Percentiles rank a stretch among this genome's conserved stretches.
phyloP scores from a whole-genome alignment of 1,284 basidiomycete genomes.

The Trametes sp. region DNA sequence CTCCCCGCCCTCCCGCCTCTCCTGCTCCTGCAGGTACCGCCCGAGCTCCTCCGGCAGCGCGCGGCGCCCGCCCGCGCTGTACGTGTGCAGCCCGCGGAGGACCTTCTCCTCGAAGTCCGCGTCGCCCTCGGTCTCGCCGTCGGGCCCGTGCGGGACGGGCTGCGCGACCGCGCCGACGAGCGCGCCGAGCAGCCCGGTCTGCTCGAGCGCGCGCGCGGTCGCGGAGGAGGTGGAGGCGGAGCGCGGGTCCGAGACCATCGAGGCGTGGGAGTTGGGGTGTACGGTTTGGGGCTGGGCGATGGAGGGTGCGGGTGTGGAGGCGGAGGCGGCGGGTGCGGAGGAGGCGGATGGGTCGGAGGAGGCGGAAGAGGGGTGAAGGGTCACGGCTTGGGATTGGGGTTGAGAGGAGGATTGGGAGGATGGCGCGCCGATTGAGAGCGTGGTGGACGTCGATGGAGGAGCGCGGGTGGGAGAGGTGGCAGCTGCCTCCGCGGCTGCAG shows the following conservation, averaged over 20 bases:
- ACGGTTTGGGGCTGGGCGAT: slow-evolving; percentile 45
- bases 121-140: slow-evolving; percentile 78
- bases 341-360: slow-evolving; percentile 2
- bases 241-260: slow-evolving; percentile 58
- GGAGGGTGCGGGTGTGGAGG: slow-evolving; percentile 40
- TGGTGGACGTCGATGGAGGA: slow-evolving; percentile 4
- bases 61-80: slow-evolving; percentile 52
- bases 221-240: slow-evolving; percentile 55
- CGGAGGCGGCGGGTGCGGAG: slow-evolving; percentile 6
- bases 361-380: slow-evolving; percentile 25
- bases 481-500: neutral
- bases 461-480: slow-evolving; percentile 8
- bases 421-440: neutral
- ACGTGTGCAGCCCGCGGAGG: slow-evolving; percentile 66
- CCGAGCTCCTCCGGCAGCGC: slow-evolving; percentile 49
- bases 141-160: slow-evolving; percentile 69
- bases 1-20: slow-evolving; percentile 31
- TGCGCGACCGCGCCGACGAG: slow-evolving; percentile 54
- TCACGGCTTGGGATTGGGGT: slow-evolving; percentile 20
- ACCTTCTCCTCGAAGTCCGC: slow-evolving; percentile 86
- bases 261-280: slow-evolving; percentile 73
- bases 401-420: neutral
- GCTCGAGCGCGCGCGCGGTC: slow-evolving; percentile 57
- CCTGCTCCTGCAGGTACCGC: slow-evolving; percentile 40
- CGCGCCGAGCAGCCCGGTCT: slow-evolving; percentile 51